These are phyloP conservation scores for Sporothrix mexicana DNA, from an alignment of 2,329 filamentous ascomycete genomes.

Conservation along the genomic window DNA sequence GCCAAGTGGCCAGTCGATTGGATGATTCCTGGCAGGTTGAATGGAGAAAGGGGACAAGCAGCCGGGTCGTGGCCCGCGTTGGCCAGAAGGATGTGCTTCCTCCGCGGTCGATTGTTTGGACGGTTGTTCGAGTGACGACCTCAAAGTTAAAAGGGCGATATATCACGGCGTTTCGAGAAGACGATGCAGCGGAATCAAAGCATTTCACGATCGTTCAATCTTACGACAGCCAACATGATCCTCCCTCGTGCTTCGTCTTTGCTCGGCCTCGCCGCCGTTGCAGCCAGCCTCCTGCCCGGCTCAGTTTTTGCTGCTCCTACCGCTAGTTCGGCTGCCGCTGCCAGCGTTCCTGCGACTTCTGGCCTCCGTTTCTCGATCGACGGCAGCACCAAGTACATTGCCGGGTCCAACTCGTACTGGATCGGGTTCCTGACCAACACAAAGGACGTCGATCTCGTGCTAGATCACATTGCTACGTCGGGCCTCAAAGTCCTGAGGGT, in stretches of 20 bases:
- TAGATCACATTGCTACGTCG: slow-evolving; percentile 55
- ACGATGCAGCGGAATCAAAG: too few species aligned
- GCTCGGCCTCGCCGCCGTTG: not conserved
- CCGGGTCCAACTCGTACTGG: slow-evolving; percentile 63
- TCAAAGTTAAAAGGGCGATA: not conserved
- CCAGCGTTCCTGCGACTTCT: slow-evolving; percentile 34
- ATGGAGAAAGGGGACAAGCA: not conserved
- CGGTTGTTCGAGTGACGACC: not conserved
- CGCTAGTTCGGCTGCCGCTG: not conserved
- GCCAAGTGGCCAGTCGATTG: not conserved
- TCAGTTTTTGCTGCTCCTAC: not conserved
- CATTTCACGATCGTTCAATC: too few species aligned
- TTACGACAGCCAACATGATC: not conserved
- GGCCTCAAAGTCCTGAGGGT: slow-evolving; percentile 62
- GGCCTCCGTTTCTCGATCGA: slow-evolving; percentile 49
- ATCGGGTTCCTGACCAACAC: slow-evolving; percentile 59
- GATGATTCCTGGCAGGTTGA: not conserved
- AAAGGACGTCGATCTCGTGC: slow-evolving; percentile 59
- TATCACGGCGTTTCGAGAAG: not conserved
- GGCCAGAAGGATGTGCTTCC: slow-evolving; percentile 14
- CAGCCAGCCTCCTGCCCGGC: not conserved
- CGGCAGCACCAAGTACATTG: slow-evolving; percentile 54
- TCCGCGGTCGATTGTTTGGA: slow-evolving; percentile 3
- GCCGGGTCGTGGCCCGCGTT: not conserved
- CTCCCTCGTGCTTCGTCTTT: slow-evolving; percentile 5